Base-by-base conservation (phyloP, 768 basidiomycete genomes). In the Naganishia vishniacii region DNA sequence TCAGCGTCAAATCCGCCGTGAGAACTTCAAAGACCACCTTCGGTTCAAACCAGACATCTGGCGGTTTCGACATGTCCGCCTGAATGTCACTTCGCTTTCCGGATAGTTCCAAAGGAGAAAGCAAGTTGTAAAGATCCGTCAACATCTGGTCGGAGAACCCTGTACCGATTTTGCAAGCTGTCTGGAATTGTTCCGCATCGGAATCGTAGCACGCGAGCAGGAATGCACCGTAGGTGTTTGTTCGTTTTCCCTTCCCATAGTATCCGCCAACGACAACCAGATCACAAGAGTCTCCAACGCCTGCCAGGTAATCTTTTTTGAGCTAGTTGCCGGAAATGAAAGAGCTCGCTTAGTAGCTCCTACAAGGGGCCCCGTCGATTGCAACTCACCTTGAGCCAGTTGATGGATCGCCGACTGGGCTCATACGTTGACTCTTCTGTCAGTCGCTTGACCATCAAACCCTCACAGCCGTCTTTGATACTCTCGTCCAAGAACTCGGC, bases 361-460 rank as follows among this genome's bases (percentile, higher is more conserved):
- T 37, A 37, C 15, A 16, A 20, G 5, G 7, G 18, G 16, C 45
- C 25, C 23, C 6, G 7, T 2, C 16, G 59, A 32, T 12, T 26
- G 18, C 26, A 16, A 68, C 75, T 58, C 34, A 91, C 94, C 85
- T 99, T 99, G 16, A 99, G 80, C 95, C 95, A 99, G 74, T 98
- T 97, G 61, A 97, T 88, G 79, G 89, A 92, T 42, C 95, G 81
- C 64, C 94, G 80, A 76, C 91, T 94, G 9, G 95, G 95, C 78
- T 97, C 93, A 73, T 99, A 99, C 71, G 84, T 89, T 76, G 91
- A 90, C 7, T 87, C 89, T 41, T 91, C 87, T 44, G 94, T 90
- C 18, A 99, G 80, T 91, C 95, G 94, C 80, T 99, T 99, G 65
- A 99, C 91, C 95, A 99, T 99, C 48, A 99, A 83, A 11, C 95